phyloP scores from a whole-genome alignment of 805 yeast genomes.

The Lipomyces kockii region DNA sequence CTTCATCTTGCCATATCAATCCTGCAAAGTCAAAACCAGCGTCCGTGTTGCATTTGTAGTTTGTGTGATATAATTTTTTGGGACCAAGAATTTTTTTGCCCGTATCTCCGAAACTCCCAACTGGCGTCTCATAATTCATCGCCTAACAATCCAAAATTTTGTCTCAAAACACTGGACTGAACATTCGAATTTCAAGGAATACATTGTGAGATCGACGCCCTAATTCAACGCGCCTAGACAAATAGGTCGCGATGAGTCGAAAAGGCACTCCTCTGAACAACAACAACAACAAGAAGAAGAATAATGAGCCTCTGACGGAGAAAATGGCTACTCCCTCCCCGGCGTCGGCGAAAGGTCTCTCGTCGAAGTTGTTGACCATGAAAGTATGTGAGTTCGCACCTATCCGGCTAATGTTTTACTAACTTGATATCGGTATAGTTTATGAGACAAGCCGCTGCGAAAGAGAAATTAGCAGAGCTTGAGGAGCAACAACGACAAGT shows the following conservation, averaged over 20 bases:
- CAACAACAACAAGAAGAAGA: neutral
- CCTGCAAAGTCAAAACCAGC: neutral
- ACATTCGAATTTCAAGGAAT: neutral
- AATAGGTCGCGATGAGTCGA: neutral
- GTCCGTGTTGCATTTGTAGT: neutral
- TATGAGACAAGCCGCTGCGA: conserved; percentile 42
- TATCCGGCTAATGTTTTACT: neutral
- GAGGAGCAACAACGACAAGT: conserved; percentile 38
- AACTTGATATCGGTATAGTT: conserved; percentile 25
- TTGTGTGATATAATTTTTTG: neutral
- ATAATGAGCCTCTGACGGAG: conserved; percentile 8
- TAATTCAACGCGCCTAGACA: too few species aligned
- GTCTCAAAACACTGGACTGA: neutral
- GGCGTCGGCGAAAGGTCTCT: conserved; percentile 45
- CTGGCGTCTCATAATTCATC: neutral
- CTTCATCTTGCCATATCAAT: conserved; percentile 57
- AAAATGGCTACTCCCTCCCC: conserved; percentile 9
- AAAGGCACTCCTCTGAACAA: neutral
- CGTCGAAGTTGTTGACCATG: conserved; percentile 82
- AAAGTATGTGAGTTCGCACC: conserved; percentile 51
- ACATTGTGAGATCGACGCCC: too few species aligned
- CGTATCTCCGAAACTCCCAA: neutral
- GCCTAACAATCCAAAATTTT: neutral
- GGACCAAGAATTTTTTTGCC: neutral
- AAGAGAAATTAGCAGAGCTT: conserved; percentile 44